These are phyloP conservation scores for Stephanodiscus minutulus DNA, from an alignment of 108 stramenopile genomes.

Conservation along the genomic window DNA sequence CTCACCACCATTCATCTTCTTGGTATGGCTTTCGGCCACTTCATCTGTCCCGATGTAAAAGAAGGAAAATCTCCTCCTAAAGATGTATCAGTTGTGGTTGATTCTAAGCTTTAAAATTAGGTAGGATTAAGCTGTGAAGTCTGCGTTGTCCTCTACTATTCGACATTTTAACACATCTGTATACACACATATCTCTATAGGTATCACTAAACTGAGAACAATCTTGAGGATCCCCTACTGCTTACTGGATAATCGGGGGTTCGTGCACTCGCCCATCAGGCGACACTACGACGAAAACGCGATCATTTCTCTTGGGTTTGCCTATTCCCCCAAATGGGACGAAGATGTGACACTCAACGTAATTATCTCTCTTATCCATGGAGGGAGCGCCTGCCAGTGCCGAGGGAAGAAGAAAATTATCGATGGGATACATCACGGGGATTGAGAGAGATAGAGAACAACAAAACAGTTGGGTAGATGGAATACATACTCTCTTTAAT, in stretches of 20 bases:
- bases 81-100: no score
- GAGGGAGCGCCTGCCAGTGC: conserved; percentile 7
- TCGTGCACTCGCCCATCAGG: conserved; percentile 38
- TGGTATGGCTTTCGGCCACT: no score
- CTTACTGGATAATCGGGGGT: conserved; percentile 27
- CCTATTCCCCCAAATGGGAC: conserved; percentile 38
- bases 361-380: conserved; percentile 22
- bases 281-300: conserved; percentile 24
- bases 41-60: no score
- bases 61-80: no score
- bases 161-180: no score
- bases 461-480: neutral
- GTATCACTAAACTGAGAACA: no score
- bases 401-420: no score
- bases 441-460: neutral
- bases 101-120: no score
- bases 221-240: neutral
- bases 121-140: no score
- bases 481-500: conserved; percentile 17
- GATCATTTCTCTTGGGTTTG: conserved; percentile 25
- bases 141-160: no score
- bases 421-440: neutral
- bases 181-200: no score
- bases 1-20: no score
- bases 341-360: conserved; percentile 44